phyloP scores from a whole-genome alignment of 1,284 basidiomycete species.

The Hypsizygus ulmarius region DNA sequence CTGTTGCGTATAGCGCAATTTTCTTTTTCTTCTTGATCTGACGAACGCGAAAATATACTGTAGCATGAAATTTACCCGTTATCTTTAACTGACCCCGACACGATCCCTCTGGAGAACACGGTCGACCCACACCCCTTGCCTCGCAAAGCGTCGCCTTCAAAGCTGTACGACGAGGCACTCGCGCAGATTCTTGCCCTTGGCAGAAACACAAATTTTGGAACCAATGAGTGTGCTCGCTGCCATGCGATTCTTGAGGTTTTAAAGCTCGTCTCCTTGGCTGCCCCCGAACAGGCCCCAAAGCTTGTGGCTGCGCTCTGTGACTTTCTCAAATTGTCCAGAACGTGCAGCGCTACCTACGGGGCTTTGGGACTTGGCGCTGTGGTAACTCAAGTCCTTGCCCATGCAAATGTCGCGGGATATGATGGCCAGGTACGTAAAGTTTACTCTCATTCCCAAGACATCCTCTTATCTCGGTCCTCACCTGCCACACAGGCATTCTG shows the following conservation, averaged over 20 bases:
- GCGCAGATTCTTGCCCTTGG: conserved; percentile 54
- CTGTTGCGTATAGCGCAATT: conserved; percentile 35
- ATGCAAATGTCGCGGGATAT: conserved; percentile 62
- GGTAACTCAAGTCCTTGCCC: conserved; percentile 65
- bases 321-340: conserved; percentile 51
- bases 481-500: conserved; percentile 30
- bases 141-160: conserved; percentile 42
- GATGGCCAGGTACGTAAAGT: conserved; percentile 59
- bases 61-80: conserved; percentile 58
- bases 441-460: neutral
- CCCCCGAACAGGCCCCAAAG: conserved; percentile 58
- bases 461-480: conserved; percentile 1
- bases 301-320: conserved; percentile 63
- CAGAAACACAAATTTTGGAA: conserved; percentile 46
- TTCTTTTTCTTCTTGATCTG: conserved; percentile 1
- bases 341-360: conserved; percentile 50
- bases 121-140: conserved; percentile 67
- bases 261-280: conserved; percentile 66
- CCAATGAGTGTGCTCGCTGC: conserved; percentile 60
- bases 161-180: conserved; percentile 49
- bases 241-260: conserved; percentile 58
- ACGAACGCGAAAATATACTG: conserved; percentile 5
- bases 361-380: conserved; percentile 52
- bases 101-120: conserved; percentile 55
- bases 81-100: conserved; percentile 56